phyloP scores from a whole-genome alignment of 305 asterid genomes.

The Caryopteris hybrid region DNA sequence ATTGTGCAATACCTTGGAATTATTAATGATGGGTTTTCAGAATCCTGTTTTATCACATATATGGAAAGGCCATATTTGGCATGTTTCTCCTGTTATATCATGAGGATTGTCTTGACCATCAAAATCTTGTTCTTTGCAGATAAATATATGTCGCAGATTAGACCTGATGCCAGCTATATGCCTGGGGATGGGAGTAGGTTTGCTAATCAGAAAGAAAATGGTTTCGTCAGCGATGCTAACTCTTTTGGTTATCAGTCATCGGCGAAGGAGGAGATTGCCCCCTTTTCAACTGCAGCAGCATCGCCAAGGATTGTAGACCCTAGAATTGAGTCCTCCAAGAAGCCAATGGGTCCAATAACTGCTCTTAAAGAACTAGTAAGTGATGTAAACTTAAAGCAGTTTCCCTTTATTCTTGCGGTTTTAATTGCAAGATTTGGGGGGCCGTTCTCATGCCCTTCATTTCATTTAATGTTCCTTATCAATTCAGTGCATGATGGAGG shows the following conservation, averaged over 20 bases:
- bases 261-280: conserved; percentile 48
- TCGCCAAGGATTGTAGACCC: conserved; percentile 52
- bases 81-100: neutral
- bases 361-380: conserved; percentile 78
- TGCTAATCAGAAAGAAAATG: conserved; percentile 46
- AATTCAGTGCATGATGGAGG: conserved; percentile 71
- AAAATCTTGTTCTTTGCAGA: conserved; percentile 42
- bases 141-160: conserved; percentile 53
- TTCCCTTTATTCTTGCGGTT: neutral
- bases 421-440: conserved; percentile 10
- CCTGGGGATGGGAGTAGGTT: conserved; percentile 55
- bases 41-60: neutral
- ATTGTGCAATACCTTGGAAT: neutral
- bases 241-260: conserved; percentile 49
- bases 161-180: conserved; percentile 49
- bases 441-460: conserved; percentile 13
- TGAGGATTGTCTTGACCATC: conserved; percentile 14
- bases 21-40: neutral
- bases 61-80: neutral
- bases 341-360: conserved; percentile 53
- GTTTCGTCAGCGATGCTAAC: conserved; percentile 42
- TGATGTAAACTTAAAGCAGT: conserved; percentile 3
- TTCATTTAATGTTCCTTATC: conserved; percentile 13
- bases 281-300: conserved; percentile 45
- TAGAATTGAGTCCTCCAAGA: conserved; percentile 66